Evolutionary conservation across 2,329 filamentous ascomycete species (phyloP).

Genomic region (Xylaria sp.): DNA sequence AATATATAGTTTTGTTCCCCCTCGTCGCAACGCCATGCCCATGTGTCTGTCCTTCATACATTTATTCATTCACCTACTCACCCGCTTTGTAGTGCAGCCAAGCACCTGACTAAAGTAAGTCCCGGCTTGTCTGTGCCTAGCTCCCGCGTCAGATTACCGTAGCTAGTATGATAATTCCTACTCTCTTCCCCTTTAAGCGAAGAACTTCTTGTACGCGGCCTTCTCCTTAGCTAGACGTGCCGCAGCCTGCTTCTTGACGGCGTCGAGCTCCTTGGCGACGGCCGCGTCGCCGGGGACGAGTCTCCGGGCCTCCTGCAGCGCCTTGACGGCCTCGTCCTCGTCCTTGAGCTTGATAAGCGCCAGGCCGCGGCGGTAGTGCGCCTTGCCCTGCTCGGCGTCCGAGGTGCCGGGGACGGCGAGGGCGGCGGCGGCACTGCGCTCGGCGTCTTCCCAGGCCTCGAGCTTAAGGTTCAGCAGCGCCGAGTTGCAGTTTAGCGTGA

Average conservation of each 20-base stretch:
- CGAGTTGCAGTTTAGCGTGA: slow-evolving; percentile 88
- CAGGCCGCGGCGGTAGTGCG: slow-evolving; percentile 81
- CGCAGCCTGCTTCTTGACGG: slow-evolving; percentile 80
- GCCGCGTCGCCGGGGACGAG: slow-evolving; percentile 80
- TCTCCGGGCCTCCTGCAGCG: slow-evolving; percentile 79
- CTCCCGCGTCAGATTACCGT: background rate
- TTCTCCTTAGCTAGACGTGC: slow-evolving; percentile 85
- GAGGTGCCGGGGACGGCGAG: slow-evolving; percentile 72
- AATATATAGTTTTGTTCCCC: background rate
- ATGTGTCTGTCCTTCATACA: background rate
- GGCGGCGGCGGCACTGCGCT: slow-evolving; percentile 76
- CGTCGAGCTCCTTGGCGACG: slow-evolving; percentile 77
- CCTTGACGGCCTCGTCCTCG: slow-evolving; percentile 80
- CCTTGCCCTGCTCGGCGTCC: slow-evolving; percentile 88
- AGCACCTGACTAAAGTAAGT: background rate
- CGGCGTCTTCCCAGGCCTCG: slow-evolving; percentile 74
- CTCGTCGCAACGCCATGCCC: slow-evolving; percentile 15
- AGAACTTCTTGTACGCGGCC: slow-evolving; percentile 93
- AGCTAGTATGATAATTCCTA: too few relatives aligned
- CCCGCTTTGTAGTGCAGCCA: background rate
- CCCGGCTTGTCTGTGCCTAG: background rate
- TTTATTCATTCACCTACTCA: background rate
- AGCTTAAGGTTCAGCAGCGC: slow-evolving; percentile 88
- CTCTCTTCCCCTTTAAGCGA: slow-evolving; percentile 58
- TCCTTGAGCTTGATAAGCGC: slow-evolving; percentile 83